Evolutionary conservation across 2,329 filamentous ascomycete genomes (phyloP), one percentile per base, ranked within the genome.

Genomic region (Penicillium palitans): DNA sequence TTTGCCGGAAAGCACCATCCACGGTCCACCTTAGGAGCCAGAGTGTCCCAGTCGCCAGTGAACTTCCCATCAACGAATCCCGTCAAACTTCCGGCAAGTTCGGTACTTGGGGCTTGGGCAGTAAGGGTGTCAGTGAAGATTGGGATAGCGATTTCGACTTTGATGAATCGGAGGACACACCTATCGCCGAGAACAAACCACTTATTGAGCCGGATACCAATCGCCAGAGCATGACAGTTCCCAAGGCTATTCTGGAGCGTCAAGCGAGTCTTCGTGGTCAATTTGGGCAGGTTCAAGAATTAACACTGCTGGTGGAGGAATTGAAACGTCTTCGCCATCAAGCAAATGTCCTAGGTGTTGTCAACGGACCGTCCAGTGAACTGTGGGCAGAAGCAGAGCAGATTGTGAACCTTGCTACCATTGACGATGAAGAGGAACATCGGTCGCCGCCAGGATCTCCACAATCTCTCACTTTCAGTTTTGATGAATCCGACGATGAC

Each of bases 61-160:
- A 80, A 68, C 61, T 76, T 72, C 65, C 79, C 75, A 69, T 79
- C 74, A 75, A 76, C 68, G 72, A 83, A 71, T 64, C 79, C 73
- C 63, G 80, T 75, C 71, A 84, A 74, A 66, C 84, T 74, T 76
- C 75, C 24, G 72, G 75, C 66, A 88, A 88, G 67, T 87, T 87
- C 67, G 84, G 84, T 41, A 87, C 86, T 4, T 88, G 86, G 85
- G 84, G 84, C n/a, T 76, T 87, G 31, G 85, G 86, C 19, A 86
- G 81, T 70, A 88, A 88, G 67, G 85, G 82, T 47, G 84, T 86
- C 24, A 87, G 83, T 25, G 86, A 88, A 69, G 86, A 88, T 68
- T 88, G 86, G 86, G 86, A 88, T 66, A 85, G 85, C 53, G 86
- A 88, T 67, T 88, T 88, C 66, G 85, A 87, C 57, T 87, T 88